Conservation (phyloP, 1,284 basidiomycete genomes). For the Microbotryum scabiosae region DNA sequence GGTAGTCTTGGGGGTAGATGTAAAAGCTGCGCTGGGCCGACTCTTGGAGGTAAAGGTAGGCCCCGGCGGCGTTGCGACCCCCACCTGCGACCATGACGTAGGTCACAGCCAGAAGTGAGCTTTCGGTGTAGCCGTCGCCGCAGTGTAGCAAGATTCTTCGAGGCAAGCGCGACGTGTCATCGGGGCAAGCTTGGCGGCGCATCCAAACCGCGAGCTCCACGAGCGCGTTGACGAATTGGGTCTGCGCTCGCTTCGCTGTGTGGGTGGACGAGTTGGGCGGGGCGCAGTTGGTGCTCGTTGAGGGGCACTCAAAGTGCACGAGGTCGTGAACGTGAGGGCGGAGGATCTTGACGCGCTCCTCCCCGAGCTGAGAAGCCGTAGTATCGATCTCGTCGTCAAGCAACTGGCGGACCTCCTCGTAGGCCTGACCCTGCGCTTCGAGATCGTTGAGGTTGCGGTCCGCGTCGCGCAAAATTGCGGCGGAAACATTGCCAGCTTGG, state of each 20-base stretch:
- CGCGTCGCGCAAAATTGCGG: slow-evolving; percentile 47
- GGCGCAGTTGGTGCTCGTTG: slow-evolving; percentile 18
- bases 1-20: slow-evolving; percentile 68
- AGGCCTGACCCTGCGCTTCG: slow-evolving; percentile 36
- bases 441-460: slow-evolving; percentile 22
- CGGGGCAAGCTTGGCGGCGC: slow-evolving; percentile 33
- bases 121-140: slow-evolving; percentile 58
- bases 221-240: slow-evolving; percentile 27
- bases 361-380: slow-evolving; percentile 6
- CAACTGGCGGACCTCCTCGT: slow-evolving; percentile 22
- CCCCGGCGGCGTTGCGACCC: slow-evolving; percentile 62
- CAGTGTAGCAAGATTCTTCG: slow-evolving; percentile 37
- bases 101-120: slow-evolving; percentile 74
- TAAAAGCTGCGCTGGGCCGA: slow-evolving; percentile 62
- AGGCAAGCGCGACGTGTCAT: slow-evolving; percentile 12
- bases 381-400: neutral
- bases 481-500: slow-evolving; percentile 53
- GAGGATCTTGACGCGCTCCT: slow-evolving; percentile 15
- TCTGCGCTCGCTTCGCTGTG: neutral
- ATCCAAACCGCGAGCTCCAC: slow-evolving; percentile 39
- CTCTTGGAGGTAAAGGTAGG: slow-evolving; percentile 68
- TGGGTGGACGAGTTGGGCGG: neutral
- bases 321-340: slow-evolving; percentile 31
- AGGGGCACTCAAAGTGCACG: slow-evolving; percentile 36
- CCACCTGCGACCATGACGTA: slow-evolving; percentile 68